Evolutionary conservation across 2,329 filamentous ascomycete species (phyloP), one percentile per base, ranked within the genome.

Genomic region (Fusarium sp.): DNA sequence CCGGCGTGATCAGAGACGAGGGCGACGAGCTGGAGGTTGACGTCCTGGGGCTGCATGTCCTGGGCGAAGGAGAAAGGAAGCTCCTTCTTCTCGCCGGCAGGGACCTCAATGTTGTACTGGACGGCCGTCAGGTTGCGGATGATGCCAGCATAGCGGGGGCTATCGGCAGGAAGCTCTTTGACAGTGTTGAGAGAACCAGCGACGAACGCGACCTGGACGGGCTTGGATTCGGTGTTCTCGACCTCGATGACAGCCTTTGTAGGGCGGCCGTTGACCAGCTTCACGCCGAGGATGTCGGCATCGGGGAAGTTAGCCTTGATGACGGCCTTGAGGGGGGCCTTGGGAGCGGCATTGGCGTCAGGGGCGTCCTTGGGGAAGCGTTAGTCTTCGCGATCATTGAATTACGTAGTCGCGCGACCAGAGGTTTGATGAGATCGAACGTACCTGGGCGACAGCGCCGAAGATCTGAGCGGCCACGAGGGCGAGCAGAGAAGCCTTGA

Each of bases 11-110:
- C 89, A 76, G 86, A 86, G 72, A 98, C 79, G 55, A 98, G 87
- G 54, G 94, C 91, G 34, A 91, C 83, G 51, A 99, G 84, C 79
- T 92, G 90, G 63, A 99, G 84, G 67, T 87, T 87, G 74, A 98
- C 85, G 74, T 98, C 94, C 84, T 96, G 93, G 62, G 96, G 95
- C 80, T 96, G 92, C 89, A 98, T 91, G 80, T 98, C 95, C 61
- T 92, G 94, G 53, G 90, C 88, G 82, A 98, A 98, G 73, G 88
- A 88, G 85, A 93, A 99, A 43, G 92, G 90, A 28, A 97, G 80
- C 65, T 87, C 89, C 83, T 92, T 88, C 78, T 90, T 90, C 82
- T 92, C 88, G 78, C 94, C 93, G 39, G 92, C 87, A 43, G 91
- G 89, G 67, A 97, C 89, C 77, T 89, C 85, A 65, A 93, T 83